Evolutionary conservation across 2,329 filamentous ascomycete species (phyloP), one percentile per base, ranked within the genome.

Genomic region (Dendrostoma leiphaemia): DNA sequence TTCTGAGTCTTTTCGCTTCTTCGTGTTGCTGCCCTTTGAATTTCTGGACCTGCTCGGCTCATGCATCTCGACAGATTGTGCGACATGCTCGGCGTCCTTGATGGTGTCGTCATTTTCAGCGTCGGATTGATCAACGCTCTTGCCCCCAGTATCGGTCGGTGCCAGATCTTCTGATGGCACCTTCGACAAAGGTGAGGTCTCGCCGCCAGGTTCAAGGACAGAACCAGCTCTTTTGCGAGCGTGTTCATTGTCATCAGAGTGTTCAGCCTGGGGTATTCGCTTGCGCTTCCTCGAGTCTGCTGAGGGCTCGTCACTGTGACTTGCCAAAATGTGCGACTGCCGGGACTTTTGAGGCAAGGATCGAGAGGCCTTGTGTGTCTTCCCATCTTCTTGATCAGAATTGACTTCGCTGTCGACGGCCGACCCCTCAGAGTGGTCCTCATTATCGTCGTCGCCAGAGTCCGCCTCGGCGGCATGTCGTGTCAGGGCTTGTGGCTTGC

Each of bases 401-500:
- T 67, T 69, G 26, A 67, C 69, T 38, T 70, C 70, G 54, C 69
- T 75, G 23, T 63, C 65, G 58, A 66, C 62, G 26, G 73, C 76
- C 24, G 61, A 58, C 63, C 71, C 64, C 65, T 77, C 74, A 19
- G 70, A 71, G 29, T 66, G 62, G 24, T 69, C 72, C 8, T 69
- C 70, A 23, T 77, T 74, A 23, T 73, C 71, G 47, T 70, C 71
- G 45, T 71, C 70, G 49, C 65, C 67, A n/a, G 57, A 59, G 21
- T 70, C 70, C 40, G 69, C 66, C 40, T 69, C 70, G 13, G 68
- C 64, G 35, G 67, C 62, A 51, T 61, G 61, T 48, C 61, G 59
- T 34, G 67, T 46, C 53, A 70, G 68, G 58, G 86, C 83, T 61
- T 84, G 84, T 56, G 91, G 80, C 74, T 91, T 93, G 77, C 87